Conservation (phyloP, 768 basidiomycete genomes). For the Tulasnella sp. region DNA sequence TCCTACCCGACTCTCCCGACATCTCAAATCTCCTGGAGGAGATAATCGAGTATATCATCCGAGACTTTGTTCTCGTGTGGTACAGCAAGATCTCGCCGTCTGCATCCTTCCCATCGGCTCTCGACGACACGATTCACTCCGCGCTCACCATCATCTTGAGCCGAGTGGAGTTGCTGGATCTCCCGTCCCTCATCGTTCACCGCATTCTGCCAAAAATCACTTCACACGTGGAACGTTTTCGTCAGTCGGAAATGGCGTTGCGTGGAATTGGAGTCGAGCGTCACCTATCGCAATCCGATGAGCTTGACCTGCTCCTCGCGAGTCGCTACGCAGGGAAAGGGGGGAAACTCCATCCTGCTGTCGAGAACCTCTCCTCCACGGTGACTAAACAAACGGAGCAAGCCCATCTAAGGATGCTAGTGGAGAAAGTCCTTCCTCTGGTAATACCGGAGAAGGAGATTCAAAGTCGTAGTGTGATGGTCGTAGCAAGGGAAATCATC, state of each 20-base stretch:
- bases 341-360: conserved; percentile 74
- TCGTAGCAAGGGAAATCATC: conserved; percentile 76
- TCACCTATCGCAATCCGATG: conserved; percentile 81
- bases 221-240: conserved; percentile 82
- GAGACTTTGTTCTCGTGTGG: conserved; percentile 89
- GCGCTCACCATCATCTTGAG: conserved; percentile 57
- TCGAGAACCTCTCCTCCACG: conserved; percentile 81
- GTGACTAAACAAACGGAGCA: conserved; percentile 91
- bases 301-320: conserved; percentile 81
- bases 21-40: conserved; percentile 73
- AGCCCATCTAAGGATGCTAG: conserved; percentile 66
- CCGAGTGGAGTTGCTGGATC: conserved; percentile 59
- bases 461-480: conserved; percentile 62
- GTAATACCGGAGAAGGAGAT: conserved; percentile 74
- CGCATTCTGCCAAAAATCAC: conserved; percentile 87
- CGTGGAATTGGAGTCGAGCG: conserved; percentile 80
- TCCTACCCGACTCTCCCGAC: conserved; percentile 60
- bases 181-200: conserved; percentile 72
- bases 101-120: conserved; percentile 80
- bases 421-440: conserved; percentile 66
- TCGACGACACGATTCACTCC: conserved; percentile 69
- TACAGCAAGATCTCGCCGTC: conserved; percentile 83
- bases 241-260: conserved; percentile 80
- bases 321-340: conserved; percentile 64
- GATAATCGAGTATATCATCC: conserved; percentile 71